Base-by-base conservation (phyloP, 805 yeast species). In the Candida dendrica region DNA sequence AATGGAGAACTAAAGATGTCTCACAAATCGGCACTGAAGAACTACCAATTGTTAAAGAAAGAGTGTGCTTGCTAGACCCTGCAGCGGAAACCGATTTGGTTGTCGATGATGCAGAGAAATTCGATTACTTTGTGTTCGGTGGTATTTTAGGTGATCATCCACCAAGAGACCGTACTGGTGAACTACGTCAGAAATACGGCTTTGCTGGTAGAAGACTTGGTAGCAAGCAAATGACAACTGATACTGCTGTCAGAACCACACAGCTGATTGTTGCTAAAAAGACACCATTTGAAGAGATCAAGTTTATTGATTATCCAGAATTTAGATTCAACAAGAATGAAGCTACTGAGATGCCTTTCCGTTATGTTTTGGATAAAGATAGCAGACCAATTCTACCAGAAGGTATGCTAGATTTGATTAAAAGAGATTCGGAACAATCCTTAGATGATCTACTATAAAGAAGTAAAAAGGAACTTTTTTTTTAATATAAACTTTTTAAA, bases 71-170 rank as follows among this genome's bases (percentile, higher is more conserved):
- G 37, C 73, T 93, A 35, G 98, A 91, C 52, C 98, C 98, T 18
- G 77, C 86, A 35, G 97, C 97, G 0, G 71, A 66, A 16, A 62
- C 67, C 16, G 96, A 87, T 46, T 71, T 91, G 47, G 69, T 65
- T 5, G 95, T 97, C 2, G 69, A 61, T 37, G 98, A 91, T 54
- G 63, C 67, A 2, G 56, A 61, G 1, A 58, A 71, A 34, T 91
- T 84, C 55, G 95, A 89, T 45, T 91, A 84, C 65, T 91, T 91
- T 55, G 87, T 93, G 10, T 91, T 93, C 63, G 98, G 98, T 6
- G 98, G 98, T 31, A 93, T 91, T 41, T 72, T 91, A 37, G 98
- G 97, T 3, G 95, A 89, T 46, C 96, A 90, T 61, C 95, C 95
- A 7, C 77, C 77, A 47, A 75, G 95, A 55, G 98, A 91, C 60